These are phyloP conservation scores for Alternaria triticina DNA, from an alignment of 2,329 filamentous ascomycete genomes.

Conservation along the genomic window DNA sequence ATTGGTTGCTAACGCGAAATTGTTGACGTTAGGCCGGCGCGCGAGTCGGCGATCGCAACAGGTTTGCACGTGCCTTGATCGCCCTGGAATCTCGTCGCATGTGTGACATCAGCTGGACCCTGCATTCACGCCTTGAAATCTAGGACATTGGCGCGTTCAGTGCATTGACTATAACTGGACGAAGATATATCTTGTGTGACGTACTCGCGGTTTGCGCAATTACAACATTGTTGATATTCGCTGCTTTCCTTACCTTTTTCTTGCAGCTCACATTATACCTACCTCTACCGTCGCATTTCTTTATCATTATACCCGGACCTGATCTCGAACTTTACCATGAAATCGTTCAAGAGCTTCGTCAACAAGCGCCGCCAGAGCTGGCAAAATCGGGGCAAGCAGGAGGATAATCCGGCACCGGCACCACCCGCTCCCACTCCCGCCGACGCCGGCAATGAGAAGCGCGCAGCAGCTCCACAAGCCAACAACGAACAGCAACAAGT, in stretches of 20 bases:
- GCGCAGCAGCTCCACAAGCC: conserved; percentile 13
- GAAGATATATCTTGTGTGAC: conserved; percentile 14
- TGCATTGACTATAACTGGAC: conserved; percentile 25
- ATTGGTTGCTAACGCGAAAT: conserved; percentile 26
- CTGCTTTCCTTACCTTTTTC: neutral
- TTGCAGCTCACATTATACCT: neutral
- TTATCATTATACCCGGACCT: neutral
- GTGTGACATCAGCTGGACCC: conserved; percentile 43
- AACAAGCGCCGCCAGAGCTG: conserved; percentile 31
- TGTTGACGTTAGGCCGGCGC: conserved; percentile 16
- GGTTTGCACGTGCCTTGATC: conserved; percentile 14
- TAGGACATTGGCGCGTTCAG: conserved; percentile 8
- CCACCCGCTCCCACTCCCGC: neutral
- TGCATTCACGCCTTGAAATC: conserved; percentile 24
- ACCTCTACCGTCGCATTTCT: neutral
- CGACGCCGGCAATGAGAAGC: conserved; percentile 13
- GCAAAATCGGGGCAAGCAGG: conserved; percentile 14
- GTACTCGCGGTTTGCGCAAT: neutral
- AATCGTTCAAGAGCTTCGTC: conserved; percentile 34
- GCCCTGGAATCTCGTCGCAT: conserved; percentile 19
- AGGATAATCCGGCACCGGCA: neutral
- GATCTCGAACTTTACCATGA: conserved; percentile 19
- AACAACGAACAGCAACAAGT: conserved; percentile 32
- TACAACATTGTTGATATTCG: neutral
- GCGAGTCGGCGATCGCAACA: conserved; percentile 23